These are phyloP conservation scores for Gryganskiella cystojenkinii DNA, from an alignment of 192 early-diverging fungal species.

Conservation along the genomic window DNA sequence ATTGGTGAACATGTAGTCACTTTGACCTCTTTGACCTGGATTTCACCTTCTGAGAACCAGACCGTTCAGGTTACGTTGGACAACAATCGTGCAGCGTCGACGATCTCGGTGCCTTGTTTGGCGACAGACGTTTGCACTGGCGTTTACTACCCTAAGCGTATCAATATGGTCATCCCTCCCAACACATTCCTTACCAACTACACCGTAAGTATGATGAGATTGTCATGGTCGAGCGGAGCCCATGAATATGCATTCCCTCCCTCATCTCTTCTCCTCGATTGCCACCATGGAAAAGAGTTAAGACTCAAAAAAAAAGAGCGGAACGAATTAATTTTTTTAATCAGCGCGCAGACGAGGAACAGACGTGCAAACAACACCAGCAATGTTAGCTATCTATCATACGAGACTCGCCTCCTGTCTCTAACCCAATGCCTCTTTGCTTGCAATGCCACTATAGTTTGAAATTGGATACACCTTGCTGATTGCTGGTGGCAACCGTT, in stretches of 20 bases:
- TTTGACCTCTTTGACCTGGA: slow-evolving; percentile 27
- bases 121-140: slow-evolving; percentile 21
- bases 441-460: slow-evolving; percentile 8
- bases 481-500: slow-evolving; percentile 9
- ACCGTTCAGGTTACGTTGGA: slow-evolving; percentile 27
- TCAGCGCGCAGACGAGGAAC: background rate
- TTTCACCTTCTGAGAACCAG: slow-evolving; percentile 24
- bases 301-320: no score
- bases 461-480: slow-evolving; percentile 30
- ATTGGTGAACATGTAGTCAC: slow-evolving; percentile 18
- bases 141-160: slow-evolving; percentile 43
- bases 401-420: background rate
- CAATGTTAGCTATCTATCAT: no score
- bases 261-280: no score
- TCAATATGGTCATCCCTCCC: slow-evolving; percentile 26
- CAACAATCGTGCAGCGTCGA: slow-evolving; percentile 26
- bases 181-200: slow-evolving; percentile 20
- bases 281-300: no score
- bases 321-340: no score
- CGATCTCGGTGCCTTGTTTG: slow-evolving; percentile 11
- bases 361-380: no score
- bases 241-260: no score
- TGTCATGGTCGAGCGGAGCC: background rate
- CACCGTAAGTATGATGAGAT: slow-evolving; percentile 18
- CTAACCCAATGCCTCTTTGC: background rate